Base-by-base conservation (phyloP, 2,329 filamentous ascomycete genomes). In the Penicillium sp. region DNA sequence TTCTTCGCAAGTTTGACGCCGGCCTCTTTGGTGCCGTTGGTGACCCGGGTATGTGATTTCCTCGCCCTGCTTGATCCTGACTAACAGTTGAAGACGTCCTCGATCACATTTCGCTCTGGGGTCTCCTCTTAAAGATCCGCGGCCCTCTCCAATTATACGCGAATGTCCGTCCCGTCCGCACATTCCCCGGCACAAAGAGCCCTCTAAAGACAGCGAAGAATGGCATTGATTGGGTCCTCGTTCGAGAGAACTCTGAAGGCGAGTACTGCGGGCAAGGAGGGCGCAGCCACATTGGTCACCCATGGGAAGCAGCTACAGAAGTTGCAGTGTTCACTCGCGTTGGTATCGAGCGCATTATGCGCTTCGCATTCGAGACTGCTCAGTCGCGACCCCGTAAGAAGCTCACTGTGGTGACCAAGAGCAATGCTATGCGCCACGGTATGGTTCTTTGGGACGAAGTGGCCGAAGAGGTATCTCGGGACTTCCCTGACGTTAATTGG, bases 1-100 rank as follows among this genome's bases (percentile, higher is more conserved):
- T 81, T 29, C 70, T 87, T 31, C 81, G 80, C 52, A 80, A 80
- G 58, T 82, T 82, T 66, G 83, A 86, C 69, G 84, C 84, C 2
- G 82, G 86, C 30, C 81, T 87, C 59, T 88, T 88, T 64, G 86
- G 86, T 11, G 84, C 85, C 2, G 86, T 88, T 2, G 86, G 86
- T 17, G 85, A 80, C 70, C 85, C 85, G 56, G 79, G 82, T 83
- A 76, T 31, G 71, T 29, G 11, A 45, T 31, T 19, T 51, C 53
- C 62, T 56, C 55, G 19, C 7, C 30, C 51, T 26, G 31, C 29
- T 11, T 11, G 3, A 8, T 1, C 15, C 8, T 5, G 11, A 8
- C 52, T 61, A 51, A 61, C 29, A 23, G 11, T n/a, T 11, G 6
- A 60, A 80, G 82, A 84, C 67, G 82, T 86, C 0, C 83, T 83